These are phyloP conservation scores for Pneumocystis oryctolagi DNA, from an alignment of 1,139 yeast genomes.

Conservation along the genomic window DNA sequence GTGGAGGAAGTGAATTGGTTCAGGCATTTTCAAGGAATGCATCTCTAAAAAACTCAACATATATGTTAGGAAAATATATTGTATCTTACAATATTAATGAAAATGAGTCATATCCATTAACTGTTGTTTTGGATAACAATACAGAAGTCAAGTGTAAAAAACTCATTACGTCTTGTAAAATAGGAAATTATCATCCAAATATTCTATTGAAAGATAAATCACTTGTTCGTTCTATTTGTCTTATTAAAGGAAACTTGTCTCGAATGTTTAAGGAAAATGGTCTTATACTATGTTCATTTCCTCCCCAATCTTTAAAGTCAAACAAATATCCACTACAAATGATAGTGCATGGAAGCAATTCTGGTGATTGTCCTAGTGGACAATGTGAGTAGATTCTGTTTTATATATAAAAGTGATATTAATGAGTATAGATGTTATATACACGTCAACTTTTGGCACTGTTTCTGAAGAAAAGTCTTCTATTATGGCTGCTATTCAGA, in stretches of 20 bases:
- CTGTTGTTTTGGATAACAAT: constrained; percentile 67
- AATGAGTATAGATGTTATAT: background rate
- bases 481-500: background rate
- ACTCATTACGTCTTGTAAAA: background rate
- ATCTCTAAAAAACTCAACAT: constrained; percentile 94
- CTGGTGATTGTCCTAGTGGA: constrained; percentile 80
- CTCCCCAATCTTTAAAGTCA: constrained; percentile 57
- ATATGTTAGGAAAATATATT: constrained; percentile 30
- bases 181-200: background rate
- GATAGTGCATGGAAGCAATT: constrained; percentile 71
- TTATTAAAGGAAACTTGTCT: constrained; percentile 1
- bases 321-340: constrained; percentile 71
- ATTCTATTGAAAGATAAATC: background rate
- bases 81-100: background rate
- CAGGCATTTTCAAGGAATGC: constrained; percentile 97
- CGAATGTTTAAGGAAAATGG: constrained; percentile 41
- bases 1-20: constrained; percentile 90
- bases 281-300: constrained; percentile 80
- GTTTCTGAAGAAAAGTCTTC: background rate
- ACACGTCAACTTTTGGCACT: background rate
- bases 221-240: background rate
- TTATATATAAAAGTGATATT: background rate
- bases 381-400: constrained; percentile 28
- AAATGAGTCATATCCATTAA: constrained; percentile 23
- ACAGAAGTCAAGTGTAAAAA: constrained; percentile 31